Percentiles rank a stretch among this genome's conserved stretches.
phyloP scores from a whole-genome alignment of 768 basidiomycete genomes.

The Neoboletus brunneissimus region DNA sequence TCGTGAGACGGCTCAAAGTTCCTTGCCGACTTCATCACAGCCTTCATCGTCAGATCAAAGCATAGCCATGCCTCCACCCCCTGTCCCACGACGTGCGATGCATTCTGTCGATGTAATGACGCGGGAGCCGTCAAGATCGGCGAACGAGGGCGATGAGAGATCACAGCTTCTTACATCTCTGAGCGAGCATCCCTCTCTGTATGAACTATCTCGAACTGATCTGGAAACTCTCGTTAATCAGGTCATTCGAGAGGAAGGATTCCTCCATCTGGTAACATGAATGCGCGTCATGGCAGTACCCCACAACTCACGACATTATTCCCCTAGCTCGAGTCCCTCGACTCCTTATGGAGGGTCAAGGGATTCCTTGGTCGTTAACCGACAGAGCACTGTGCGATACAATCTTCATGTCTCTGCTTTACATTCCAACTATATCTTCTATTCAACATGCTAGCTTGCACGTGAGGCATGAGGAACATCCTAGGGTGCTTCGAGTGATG shows the following conservation, averaged over 20 bases:
- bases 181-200: slow-evolving; percentile 46
- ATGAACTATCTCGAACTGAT: slow-evolving; percentile 47
- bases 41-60: slow-evolving; percentile 27
- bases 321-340: slow-evolving; percentile 50
- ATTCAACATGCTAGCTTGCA: background rate
- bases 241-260: slow-evolving; percentile 73
- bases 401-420: background rate
- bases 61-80: slow-evolving; percentile 31
- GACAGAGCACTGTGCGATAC: background rate
- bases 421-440: background rate
- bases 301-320: slow-evolving; percentile 12
- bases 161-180: slow-evolving; percentile 39
- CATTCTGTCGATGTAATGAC: slow-evolving; percentile 2
- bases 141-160: slow-evolving; percentile 5
- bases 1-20: slow-evolving; percentile 10
- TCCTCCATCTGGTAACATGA: slow-evolving; percentile 62
- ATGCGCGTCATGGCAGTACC: background rate
- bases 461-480: background rate
- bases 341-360: slow-evolving; percentile 53
- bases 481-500: slow-evolving; percentile 36
- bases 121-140: slow-evolving; percentile 7
- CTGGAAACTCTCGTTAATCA: slow-evolving; percentile 59
- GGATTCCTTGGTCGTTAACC: slow-evolving; percentile 32
- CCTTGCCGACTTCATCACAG: slow-evolving; percentile 35
- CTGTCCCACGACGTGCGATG: slow-evolving; percentile 20